These are phyloP conservation scores for Umbellularia californica DNA, from an alignment of 164 flowering plant genomes.

Conservation along the genomic window DNA sequence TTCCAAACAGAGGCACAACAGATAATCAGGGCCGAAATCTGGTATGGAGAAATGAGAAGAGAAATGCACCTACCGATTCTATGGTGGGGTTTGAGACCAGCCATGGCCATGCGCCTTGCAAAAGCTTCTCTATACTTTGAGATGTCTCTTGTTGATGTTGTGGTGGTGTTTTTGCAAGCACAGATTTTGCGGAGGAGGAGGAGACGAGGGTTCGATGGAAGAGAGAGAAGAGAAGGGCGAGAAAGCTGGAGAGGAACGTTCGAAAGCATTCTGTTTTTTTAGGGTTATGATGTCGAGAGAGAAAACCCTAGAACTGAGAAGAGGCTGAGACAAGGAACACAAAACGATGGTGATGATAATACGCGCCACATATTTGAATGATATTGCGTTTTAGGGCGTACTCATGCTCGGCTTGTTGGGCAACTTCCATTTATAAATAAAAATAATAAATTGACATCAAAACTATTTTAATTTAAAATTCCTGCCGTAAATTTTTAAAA, in stretches of 20 bases:
- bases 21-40: not conserved
- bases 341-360: no score
- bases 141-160: slow-evolving; percentile 17
- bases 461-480: no score
- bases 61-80: slow-evolving; percentile 66
- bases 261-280: no score
- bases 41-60: not conserved
- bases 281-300: no score
- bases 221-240: not conserved
- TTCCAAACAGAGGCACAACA: not conserved
- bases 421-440: no score
- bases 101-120: slow-evolving; percentile 64
- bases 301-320: no score
- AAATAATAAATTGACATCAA: no score
- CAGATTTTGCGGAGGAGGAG: not conserved
- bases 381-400: no score
- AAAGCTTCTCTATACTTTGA: slow-evolving; percentile 42
- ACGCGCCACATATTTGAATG: no score
- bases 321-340: no score
- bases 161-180: not conserved
- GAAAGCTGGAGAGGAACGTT: not conserved
- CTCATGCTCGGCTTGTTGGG: no score
- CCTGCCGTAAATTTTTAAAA: no score
- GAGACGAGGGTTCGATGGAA: not conserved
- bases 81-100: slow-evolving; percentile 77